These are phyloP conservation scores for Xylaria sp. DNA, from an alignment of 2,329 filamentous ascomycete genomes.

Conservation along the genomic window DNA sequence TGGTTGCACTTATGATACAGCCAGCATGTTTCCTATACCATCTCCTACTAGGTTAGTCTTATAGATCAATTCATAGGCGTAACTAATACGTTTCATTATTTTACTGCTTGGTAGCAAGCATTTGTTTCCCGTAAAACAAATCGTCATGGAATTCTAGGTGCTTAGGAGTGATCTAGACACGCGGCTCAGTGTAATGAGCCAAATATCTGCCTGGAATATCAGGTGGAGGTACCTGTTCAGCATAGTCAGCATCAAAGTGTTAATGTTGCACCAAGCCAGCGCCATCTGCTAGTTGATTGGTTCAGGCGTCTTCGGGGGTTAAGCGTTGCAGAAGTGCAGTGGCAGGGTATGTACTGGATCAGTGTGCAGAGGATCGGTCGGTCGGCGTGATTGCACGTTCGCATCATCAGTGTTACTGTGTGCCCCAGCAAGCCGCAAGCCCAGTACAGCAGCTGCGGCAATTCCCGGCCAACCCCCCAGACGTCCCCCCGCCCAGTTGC, in stretches of 20 bases:
- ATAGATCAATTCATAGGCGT: not conserved
- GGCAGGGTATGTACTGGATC: slow-evolving; percentile 12
- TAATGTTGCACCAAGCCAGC: slow-evolving; percentile 46
- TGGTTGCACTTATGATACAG: not conserved
- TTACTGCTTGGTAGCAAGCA: not conserved
- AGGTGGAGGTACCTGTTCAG: slow-evolving; percentile 1
- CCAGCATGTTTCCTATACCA: not conserved
- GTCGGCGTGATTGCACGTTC: slow-evolving; percentile 38
- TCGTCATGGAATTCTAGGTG: not conserved
- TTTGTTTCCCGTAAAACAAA: not conserved
- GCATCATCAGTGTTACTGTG: slow-evolving; percentile 41
- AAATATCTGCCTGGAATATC: not conserved
- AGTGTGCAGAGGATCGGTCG: slow-evolving; percentile 27
- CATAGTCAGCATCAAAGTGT: slow-evolving; percentile 25
- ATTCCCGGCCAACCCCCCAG: slow-evolving; percentile 39
- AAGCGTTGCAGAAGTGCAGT: slow-evolving; percentile 16
- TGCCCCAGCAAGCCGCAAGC: slow-evolving; percentile 38
- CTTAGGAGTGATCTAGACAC: not conserved
- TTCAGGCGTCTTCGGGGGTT: slow-evolving; percentile 38
- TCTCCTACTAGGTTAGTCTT: not conserved
- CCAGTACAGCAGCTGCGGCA: slow-evolving; percentile 45
- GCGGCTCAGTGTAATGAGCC: not conserved
- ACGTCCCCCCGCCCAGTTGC: slow-evolving; percentile 31
- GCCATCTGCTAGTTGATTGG: slow-evolving; percentile 44
- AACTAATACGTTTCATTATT: not conserved